These are phyloP conservation scores for Eremothecium sinecaudum DNA, from an alignment of 1,139 yeast species.

Conservation along the genomic window DNA sequence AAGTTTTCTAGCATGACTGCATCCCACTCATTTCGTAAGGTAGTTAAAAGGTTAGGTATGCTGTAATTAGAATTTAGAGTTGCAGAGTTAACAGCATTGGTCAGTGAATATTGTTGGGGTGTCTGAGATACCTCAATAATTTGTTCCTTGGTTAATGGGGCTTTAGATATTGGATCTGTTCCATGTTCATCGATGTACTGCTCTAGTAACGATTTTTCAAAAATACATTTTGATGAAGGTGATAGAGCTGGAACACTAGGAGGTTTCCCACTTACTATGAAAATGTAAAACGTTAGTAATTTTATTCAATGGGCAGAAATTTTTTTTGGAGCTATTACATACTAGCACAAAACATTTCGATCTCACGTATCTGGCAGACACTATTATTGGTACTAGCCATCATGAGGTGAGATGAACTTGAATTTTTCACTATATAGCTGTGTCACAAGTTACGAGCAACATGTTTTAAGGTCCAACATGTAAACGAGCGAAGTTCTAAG, in stretches of 20 bases:
- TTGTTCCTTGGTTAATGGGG: slow-evolving; percentile 50
- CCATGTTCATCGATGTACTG: slow-evolving; percentile 57
- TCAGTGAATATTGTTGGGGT: slow-evolving; percentile 25
- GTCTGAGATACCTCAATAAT: slow-evolving; percentile 40
- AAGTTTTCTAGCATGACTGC: slow-evolving; percentile 75
- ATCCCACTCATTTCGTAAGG: slow-evolving; percentile 87
- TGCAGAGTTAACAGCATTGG: slow-evolving; percentile 22
- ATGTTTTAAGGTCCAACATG: no score
- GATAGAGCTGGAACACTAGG: slow-evolving; percentile 68
- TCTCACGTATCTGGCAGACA: neutral
- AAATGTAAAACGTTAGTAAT: slow-evolving; percentile 1
- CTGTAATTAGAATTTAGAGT: slow-evolving; percentile 41
- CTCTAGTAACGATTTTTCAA: slow-evolving; percentile 53
- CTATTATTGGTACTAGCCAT: no score
- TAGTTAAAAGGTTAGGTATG: slow-evolving; percentile 65
- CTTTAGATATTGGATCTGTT: slow-evolving; percentile 67
- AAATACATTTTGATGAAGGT: slow-evolving; percentile 60
- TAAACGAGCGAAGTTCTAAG: no score
- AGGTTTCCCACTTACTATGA: slow-evolving; percentile 46
- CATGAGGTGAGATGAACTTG: no score
- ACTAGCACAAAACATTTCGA: slow-evolving; percentile 7
- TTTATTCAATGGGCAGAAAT: neutral
- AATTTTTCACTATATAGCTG: no score
- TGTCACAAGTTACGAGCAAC: no score
- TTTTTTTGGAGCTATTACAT: neutral